These are phyloP conservation scores for Acanthamoeba triangularis DNA, from an alignment of 208 protist species.

Conservation along the genomic window DNA sequence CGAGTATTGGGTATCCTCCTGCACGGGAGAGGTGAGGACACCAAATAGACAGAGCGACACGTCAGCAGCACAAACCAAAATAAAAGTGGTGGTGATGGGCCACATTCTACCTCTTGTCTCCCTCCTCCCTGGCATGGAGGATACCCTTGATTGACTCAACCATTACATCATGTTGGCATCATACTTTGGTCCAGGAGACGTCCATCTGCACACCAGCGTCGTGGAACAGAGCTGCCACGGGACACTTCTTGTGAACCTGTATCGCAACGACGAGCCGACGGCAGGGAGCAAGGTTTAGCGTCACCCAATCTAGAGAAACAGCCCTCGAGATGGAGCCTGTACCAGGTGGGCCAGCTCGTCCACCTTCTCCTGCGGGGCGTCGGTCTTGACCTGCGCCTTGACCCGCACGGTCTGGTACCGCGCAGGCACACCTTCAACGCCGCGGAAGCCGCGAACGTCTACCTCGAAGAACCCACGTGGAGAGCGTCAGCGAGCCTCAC, in stretches of 20 bases:
- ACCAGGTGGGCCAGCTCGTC: conserved; percentile 4
- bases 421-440: conserved; percentile 5
- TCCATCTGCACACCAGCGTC: conserved; percentile 28
- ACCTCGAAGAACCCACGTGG: too few species aligned
- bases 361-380: conserved; percentile 24
- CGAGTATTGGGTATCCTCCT: too few species aligned
- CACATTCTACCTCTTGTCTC: too few species aligned
- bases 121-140: too few species aligned
- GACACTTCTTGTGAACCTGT: conserved; percentile 51
- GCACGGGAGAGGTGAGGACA: too few species aligned
- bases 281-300: not conserved
- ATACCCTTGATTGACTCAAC: too few species aligned
- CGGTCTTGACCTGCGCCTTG: conserved; percentile 6
- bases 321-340: not conserved
- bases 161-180: not conserved
- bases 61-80: too few species aligned
- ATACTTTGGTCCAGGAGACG: conserved; percentile 1
- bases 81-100: too few species aligned
- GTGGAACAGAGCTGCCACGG: conserved; percentile 2
- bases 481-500: too few species aligned
- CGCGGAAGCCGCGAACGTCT: not conserved
- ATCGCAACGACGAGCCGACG: not conserved
- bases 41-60: too few species aligned
- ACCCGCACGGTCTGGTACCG: conserved; percentile 12
- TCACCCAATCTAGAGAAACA: not conserved